A percentile compares a stretch with the other conserved stretches of the same genome.
These are phyloP conservation scores for Barnettozyma californica DNA, from an alignment of 805 yeast species.

Conservation along the genomic window DNA sequence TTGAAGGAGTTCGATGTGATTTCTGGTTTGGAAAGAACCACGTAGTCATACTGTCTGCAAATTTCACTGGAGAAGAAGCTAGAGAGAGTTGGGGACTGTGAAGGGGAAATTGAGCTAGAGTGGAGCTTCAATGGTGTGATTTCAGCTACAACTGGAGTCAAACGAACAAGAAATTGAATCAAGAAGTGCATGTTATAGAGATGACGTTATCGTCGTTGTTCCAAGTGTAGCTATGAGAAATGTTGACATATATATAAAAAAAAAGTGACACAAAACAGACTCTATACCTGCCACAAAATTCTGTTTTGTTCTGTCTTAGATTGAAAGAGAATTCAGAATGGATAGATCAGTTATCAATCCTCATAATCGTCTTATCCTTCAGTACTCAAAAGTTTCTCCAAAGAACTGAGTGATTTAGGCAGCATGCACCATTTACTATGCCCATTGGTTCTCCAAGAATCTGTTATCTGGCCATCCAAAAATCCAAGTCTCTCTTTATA, in stretches of 20 bases:
- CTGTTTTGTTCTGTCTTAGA: too few species aligned
- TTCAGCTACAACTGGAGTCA: not conserved
- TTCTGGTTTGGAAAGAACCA: slow-evolving; percentile 1
- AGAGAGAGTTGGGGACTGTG: not conserved
- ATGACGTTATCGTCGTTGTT: not conserved
- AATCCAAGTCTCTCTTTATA: too few species aligned
- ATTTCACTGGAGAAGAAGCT: not conserved
- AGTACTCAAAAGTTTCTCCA: too few species aligned
- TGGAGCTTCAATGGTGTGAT: slow-evolving; percentile 1
- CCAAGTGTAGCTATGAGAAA: not conserved
- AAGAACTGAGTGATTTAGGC: too few species aligned
- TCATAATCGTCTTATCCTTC: too few species aligned
- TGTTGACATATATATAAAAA: too few species aligned
- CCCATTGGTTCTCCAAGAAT: too few species aligned
- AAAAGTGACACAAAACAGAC: slow-evolving; percentile 2
- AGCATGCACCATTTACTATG: too few species aligned
- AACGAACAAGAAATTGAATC: not conserved
- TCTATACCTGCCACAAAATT: not conserved
- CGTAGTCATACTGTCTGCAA: not conserved
- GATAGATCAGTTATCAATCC: too few species aligned
- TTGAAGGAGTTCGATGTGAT: slow-evolving; percentile 1
- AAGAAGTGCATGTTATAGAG: not conserved
- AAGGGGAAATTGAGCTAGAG: not conserved
- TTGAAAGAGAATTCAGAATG: too few species aligned
- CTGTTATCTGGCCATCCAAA: too few species aligned